Conservation (phyloP, 2,329 filamentous ascomycete species). For the Cladophialophora chaetospira region DNA sequence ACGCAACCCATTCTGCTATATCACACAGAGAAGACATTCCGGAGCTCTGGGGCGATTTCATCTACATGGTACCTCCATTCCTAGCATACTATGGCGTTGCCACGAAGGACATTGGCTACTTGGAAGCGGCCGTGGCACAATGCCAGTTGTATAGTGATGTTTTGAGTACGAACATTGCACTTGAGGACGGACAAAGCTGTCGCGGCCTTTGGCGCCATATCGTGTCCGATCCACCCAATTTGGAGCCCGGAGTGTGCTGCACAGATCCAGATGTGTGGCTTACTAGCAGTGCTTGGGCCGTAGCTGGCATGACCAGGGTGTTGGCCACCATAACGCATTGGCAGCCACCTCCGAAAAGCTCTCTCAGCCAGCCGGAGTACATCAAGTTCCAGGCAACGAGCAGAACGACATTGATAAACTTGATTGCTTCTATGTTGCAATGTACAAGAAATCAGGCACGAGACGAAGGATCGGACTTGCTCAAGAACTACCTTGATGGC, state of each 20-base stretch:
- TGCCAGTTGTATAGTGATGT: constrained; percentile 47
- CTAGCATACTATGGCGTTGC: constrained; percentile 51
- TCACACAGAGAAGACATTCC: constrained; percentile 48
- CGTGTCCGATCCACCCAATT: constrained; percentile 38
- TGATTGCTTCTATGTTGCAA: constrained; percentile 43
- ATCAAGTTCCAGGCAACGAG: constrained; percentile 27
- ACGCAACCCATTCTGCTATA: constrained; percentile 41
- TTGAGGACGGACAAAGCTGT: constrained; percentile 13
- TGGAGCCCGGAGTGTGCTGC: constrained; percentile 51
- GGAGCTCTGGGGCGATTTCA: constrained; percentile 54
- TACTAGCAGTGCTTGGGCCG: constrained; percentile 51
- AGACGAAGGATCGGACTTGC: constrained; percentile 33
- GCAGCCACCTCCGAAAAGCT: constrained; percentile 33
- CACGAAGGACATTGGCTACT: constrained; percentile 38
- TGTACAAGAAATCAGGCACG: constrained; percentile 35
- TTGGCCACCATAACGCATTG: constrained; percentile 42
- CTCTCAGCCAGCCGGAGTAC: constrained; percentile 27
- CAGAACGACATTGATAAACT: constrained; percentile 36
- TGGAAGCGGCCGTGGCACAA: constrained; percentile 45
- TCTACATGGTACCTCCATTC: constrained; percentile 55
- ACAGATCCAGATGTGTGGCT: constrained; percentile 25
- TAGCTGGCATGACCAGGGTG: constrained; percentile 51
- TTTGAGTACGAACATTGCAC: constrained; percentile 36
- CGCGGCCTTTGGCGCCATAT: constrained; percentile 52
- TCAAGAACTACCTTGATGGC: constrained; percentile 53